Evolutionary conservation across 2,329 filamentous ascomycete species (phyloP).

Genomic region (Calonectria montana): DNA sequence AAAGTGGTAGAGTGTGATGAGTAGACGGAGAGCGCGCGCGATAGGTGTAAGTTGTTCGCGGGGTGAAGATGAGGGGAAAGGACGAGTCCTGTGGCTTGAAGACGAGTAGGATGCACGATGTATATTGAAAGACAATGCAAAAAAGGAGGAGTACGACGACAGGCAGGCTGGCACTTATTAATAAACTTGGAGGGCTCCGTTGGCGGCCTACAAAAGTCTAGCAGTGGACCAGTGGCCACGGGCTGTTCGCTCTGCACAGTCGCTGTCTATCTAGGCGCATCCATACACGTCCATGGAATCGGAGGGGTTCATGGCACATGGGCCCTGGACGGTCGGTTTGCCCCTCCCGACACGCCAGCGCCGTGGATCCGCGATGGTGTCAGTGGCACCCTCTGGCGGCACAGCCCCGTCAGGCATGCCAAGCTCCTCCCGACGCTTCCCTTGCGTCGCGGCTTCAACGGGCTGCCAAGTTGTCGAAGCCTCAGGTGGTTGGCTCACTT

Average conservation of each 20-base stretch:
- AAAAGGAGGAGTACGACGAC: not conserved
- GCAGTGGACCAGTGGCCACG: conserved; percentile 10
- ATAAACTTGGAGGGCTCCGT: not conserved
- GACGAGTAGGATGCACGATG: not conserved
- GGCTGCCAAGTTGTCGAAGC: conserved; percentile 2
- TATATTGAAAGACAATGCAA: not conserved
- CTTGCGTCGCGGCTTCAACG: not conserved
- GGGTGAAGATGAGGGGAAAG: not conserved
- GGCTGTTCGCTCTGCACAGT: not conserved
- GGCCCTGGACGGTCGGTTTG: not conserved
- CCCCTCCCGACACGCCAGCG: conserved; percentile 3
- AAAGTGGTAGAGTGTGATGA: not conserved
- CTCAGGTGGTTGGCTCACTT: conserved; percentile 3
- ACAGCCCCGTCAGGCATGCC: conserved; percentile 16
- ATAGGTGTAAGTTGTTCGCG: not conserved
- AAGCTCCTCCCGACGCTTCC: conserved; percentile 6
- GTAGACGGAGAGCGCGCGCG: not conserved
- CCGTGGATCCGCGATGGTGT: conserved; percentile 16
- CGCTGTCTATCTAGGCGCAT: not conserved
- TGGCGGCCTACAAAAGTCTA: conserved; percentile 8
- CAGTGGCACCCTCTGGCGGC: conserved; percentile 13
- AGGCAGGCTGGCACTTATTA: not conserved
- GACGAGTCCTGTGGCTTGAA: not conserved
- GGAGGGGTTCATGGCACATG: conserved; percentile 6
- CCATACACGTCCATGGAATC: not conserved